Conservation (phyloP, 2,329 filamentous ascomycete genomes). For the Ophiostoma australiae region DNA sequence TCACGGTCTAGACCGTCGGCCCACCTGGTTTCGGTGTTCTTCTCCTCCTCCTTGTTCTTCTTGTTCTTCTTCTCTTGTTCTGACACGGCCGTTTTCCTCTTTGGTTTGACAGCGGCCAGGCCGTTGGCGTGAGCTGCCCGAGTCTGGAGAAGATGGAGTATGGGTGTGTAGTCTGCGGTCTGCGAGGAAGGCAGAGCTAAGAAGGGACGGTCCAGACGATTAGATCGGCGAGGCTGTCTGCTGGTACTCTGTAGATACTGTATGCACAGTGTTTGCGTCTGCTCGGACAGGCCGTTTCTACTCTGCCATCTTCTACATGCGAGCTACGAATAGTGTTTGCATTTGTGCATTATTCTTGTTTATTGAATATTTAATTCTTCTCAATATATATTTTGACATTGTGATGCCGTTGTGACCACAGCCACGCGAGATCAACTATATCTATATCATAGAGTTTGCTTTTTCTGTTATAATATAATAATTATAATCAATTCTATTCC, state of each 20-base stretch:
- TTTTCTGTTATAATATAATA: background rate
- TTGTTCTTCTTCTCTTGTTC: background rate
- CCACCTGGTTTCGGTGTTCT: background rate
- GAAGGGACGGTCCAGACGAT: background rate
- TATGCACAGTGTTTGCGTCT: too few relatives aligned
- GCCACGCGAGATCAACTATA: background rate
- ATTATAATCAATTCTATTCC: background rate
- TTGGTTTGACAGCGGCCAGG: background rate
- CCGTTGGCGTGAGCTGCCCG: background rate
- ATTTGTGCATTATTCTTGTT: too few relatives aligned
- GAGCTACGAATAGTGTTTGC: background rate
- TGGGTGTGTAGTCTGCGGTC: background rate
- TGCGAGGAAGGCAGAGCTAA: background rate
- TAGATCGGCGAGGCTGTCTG: background rate
- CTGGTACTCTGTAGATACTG: too few relatives aligned
- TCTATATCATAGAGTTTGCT: background rate
- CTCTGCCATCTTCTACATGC: background rate
- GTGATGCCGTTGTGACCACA: background rate
- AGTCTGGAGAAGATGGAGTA: background rate
- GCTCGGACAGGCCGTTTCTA: background rate
- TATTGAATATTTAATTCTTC: background rate
- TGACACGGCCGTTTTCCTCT: background rate
- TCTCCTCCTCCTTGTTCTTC: too few relatives aligned
- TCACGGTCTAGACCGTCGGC: slow-evolving; percentile 4
- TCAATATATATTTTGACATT: too few relatives aligned